phyloP scores from a whole-genome alignment of 331 rosid species.

The Arachis monticola region DNA sequence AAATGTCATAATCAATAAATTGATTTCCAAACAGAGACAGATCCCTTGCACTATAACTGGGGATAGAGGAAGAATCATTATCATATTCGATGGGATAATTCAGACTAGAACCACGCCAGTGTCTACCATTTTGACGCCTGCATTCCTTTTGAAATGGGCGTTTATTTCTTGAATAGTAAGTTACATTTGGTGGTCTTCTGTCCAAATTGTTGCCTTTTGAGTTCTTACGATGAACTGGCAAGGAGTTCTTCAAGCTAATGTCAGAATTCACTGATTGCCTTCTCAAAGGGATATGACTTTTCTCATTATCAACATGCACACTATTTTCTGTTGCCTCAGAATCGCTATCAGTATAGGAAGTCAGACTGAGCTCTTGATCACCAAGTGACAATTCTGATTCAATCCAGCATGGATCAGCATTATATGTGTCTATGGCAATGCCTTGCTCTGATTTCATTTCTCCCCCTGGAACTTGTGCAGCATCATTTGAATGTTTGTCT shows the following conservation, averaged over 20 bases:
- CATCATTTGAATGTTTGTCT: slow-evolving; percentile 45
- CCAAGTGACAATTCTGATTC: slow-evolving; percentile 66
- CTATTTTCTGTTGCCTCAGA: slow-evolving; percentile 53
- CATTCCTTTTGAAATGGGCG: slow-evolving; percentile 42
- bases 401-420: slow-evolving; percentile 50
- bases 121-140: slow-evolving; percentile 41
- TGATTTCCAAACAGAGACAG: slow-evolving; percentile 37
- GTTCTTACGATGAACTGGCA: slow-evolving; percentile 43
- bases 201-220: slow-evolving; percentile 36
- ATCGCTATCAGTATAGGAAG: slow-evolving; percentile 66
- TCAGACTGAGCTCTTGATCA: slow-evolving; percentile 64
- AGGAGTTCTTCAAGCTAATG: slow-evolving; percentile 37
- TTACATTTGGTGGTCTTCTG: slow-evolving; percentile 41
- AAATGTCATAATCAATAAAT: slow-evolving; percentile 41
- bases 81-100: slow-evolving; percentile 34
- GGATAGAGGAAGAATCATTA: slow-evolving; percentile 36
- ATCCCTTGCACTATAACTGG: slow-evolving; percentile 43
- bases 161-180: slow-evolving; percentile 47
- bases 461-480: slow-evolving; percentile 34
- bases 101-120: slow-evolving; percentile 30
- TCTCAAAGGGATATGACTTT: slow-evolving; percentile 46
- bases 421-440: slow-evolving; percentile 35
- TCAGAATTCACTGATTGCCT: slow-evolving; percentile 43
- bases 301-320: slow-evolving; percentile 47
- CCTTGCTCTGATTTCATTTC: slow-evolving; percentile 39